Base-by-base conservation (phyloP, 2,329 filamentous ascomycete species). In the Hymenoscyphus fructigenus region DNA sequence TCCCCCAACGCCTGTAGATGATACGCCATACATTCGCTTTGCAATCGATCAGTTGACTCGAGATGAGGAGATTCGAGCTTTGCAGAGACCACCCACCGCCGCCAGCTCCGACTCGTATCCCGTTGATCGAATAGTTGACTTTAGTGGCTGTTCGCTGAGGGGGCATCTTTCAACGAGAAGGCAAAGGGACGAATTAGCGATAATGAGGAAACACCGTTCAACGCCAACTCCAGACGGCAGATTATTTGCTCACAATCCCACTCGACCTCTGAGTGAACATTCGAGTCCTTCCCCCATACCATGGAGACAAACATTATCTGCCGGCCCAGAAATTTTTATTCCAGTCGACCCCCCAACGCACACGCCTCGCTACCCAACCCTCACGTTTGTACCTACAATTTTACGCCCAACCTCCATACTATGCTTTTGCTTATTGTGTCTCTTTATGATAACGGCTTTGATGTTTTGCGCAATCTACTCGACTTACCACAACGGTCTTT, bases 21-120 rank as follows among this genome's bases (percentile, higher is more conserved):
- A 96, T 73, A 90, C 88, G 9, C 93, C 92, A 0, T 96, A 93
- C 76, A 91, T 97, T 68, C 90, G 90, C 68, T 96, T 95, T 76
- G 93, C 94, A 50, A 87, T 98, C 68, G 91, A 96, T 68, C 92
- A 94, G 68, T 81, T 98, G 70, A 96, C 92, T 5, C 83, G 90
- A 58, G 86, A 91, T 72, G 88, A 88, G 64, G 87, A 91, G 66
- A 82, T 87, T 5, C 79, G 81, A 78, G 81, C 64, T 82, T 84
- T 10, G 80, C 83, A 63, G 79, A 82, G 62, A 79, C 84, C 69
- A 82, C 85, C 61, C 77, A 71, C 67, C 72, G 75, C 78, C 76
- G 76, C 61, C 57, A 77, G 77, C 64, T 77, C 78, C 41, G 73
- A 59, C 68, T 78, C 67, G 68, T 84, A 85, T 66, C 81, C 83